Evolutionary conservation across 2,329 filamentous ascomycete species (phyloP), one percentile per base, ranked within the genome.

Genomic region (Microdochium paspali): DNA sequence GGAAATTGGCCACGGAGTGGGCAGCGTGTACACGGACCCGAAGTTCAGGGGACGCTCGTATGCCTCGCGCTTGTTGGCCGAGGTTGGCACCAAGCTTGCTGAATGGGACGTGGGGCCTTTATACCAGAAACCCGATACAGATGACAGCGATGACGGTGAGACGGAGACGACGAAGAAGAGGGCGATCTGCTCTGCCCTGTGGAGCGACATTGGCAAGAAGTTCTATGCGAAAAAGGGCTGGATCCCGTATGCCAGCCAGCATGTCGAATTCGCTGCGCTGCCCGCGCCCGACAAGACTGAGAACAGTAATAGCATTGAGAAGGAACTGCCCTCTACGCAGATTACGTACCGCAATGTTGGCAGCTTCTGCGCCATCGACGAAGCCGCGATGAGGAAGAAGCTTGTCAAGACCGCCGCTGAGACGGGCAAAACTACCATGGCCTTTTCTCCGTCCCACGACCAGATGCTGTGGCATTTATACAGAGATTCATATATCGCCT

Each of bases 171-270:
- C 53, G 31, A 51, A 52, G 31, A 55, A 66, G 39, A 55, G 52
- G 45, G 58, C 53, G 31, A 58, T 79, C 13, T 93, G 91, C 64
- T 90, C 87, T 1, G 77, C 94, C 7, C 72, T 96, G 9, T 95
- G 83, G 65, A 95, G 89, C 9, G 88, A 94, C 58, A 90, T 94
- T 53, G 88, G 90, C 20, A 85, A 88, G 70, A 69, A 71, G 32
- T 96, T 90, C 66, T 96, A 96, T 66, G 78, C 84, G 3, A 73
- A 72, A 26, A 74, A 80, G 53, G 89, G 89, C 43, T 96, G 90
- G 90, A 74, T 80, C 44, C 74, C 82, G 0, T 90, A 85, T 56
- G 72, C 77, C 20, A 91, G 87, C 49, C 72, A 76, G 1, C 90
- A 95, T 61, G 72, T 94, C 40, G 72, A 76, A 26, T 76, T 94